A percentile compares a stretch with the other conserved stretches of the same genome.
phyloP scores from a whole-genome alignment of 73 alveolate species.

The Paramecium octaurelia region DNA sequence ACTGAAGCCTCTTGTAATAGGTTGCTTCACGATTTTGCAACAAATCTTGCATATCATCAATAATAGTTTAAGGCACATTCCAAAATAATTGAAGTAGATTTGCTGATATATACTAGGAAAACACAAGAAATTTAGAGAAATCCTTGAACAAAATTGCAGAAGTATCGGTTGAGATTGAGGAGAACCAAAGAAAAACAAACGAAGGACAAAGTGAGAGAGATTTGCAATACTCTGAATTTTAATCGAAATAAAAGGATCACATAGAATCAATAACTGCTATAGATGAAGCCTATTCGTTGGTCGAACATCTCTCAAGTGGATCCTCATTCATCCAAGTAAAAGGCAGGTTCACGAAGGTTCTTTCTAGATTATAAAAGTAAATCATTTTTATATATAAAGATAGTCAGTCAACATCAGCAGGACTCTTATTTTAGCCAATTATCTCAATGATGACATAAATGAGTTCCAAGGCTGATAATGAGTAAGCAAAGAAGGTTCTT shows the following conservation, averaged over 20 bases:
- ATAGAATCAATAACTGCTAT: neutral
- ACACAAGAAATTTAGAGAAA: slow-evolving; percentile 1
- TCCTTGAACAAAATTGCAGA: slow-evolving; percentile 44
- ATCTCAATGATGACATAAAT: slow-evolving; percentile 1
- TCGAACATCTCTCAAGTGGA: slow-evolving; percentile 33
- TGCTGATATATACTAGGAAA: neutral
- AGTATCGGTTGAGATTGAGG: slow-evolving; percentile 49
- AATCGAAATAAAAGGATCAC: slow-evolving; percentile 26
- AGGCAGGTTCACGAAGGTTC: slow-evolving; percentile 18
- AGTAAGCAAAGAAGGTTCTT: slow-evolving; percentile 46
- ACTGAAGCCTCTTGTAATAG: neutral
- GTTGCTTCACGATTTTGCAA: slow-evolving; percentile 34
- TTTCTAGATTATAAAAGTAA: slow-evolving; percentile 26
- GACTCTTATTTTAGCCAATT: slow-evolving; percentile 29
- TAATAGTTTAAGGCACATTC: slow-evolving; percentile 19
- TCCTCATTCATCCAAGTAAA: slow-evolving; percentile 36
- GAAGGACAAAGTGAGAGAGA: slow-evolving; percentile 39
- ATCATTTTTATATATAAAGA: neutral
- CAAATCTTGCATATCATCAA: slow-evolving; percentile 13
- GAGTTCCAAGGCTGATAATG: neutral
- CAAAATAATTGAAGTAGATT: slow-evolving; percentile 15
- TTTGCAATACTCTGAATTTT: slow-evolving; percentile 1
- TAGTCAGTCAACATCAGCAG: slow-evolving; percentile 4
- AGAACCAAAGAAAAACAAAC: slow-evolving; percentile 7
- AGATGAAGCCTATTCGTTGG: slow-evolving; percentile 40